Evolutionary conservation across 768 basidiomycete species (phyloP), one percentile per base, ranked within the genome.

Genomic region (Mycena epipterygia): DNA sequence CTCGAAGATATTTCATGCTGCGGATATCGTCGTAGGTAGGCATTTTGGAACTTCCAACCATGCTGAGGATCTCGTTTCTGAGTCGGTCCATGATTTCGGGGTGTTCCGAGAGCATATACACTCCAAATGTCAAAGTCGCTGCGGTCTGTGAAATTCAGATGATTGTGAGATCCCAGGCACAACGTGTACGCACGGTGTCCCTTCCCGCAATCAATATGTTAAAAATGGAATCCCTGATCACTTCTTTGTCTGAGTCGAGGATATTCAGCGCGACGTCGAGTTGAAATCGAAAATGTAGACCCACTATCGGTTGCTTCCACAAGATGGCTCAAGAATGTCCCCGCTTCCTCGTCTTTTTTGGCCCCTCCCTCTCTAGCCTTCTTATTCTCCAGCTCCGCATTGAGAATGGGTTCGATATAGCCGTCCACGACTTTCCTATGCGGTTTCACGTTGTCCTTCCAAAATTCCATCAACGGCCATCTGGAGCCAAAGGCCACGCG

Each of bases 21-120:
- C 85, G 81, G 67, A 90, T 81, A 39, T 89, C 85, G 35, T 89
- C 89, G 70, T 87, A 87, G 0, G 87, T 86, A 0, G 90, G 89
- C 5, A 82, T 67, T 13, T 81, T 74, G 2, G 75, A 77, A 7
- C 79, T 75, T 0, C 89, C 89, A 27, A 90, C 82, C 13, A 79
- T 79, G 14, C 76, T 76, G 7, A 86, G 66, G 17, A 90, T 82
- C 74, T 91, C 90, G 41, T 84, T 80, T 29, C 88, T 84, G 16
- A 91, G 84, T 2, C 83, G 81, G 8, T 71, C 68, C 0, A 84
- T 72, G 19, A 89, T 81, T 12, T 84, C 72, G 2, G 88, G 89
- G 72, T 90, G 81, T 73, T 32, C 44, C 8, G 68, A 23, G 7
- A 69, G 46, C 32, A 35, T 55, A 11, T 35, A 35, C 9, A 55